phyloP scores from a whole-genome alignment of 345 rosid genomes.

The Pseudoturritis turrita region DNA sequence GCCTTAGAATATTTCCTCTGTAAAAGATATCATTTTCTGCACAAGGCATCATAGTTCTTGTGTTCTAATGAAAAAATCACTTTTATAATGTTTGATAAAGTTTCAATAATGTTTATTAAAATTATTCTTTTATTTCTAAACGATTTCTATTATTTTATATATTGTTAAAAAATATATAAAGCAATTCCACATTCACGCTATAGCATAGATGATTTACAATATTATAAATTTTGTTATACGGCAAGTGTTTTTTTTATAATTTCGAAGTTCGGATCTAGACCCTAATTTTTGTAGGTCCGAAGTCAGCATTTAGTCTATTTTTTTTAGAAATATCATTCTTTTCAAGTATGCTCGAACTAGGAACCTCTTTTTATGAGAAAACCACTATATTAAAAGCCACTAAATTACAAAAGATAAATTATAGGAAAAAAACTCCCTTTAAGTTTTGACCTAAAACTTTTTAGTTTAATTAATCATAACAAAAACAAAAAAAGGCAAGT shows the following conservation, averaged over 20 bases:
- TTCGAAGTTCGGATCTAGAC: no score
- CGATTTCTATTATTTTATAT: background rate
- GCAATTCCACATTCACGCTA: background rate
- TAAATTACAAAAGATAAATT: background rate
- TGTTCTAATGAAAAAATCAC: background rate
- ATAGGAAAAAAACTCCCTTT: no score
- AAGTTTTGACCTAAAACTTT: no score
- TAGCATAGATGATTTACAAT: background rate
- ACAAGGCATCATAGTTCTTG: background rate
- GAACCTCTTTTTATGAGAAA: no score
- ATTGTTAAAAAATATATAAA: background rate
- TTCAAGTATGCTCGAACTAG: no score
- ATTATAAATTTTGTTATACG: background rate
- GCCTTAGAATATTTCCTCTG: slow-evolving; percentile 10
- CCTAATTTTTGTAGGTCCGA: no score
- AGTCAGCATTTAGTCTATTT: no score
- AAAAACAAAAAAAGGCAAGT: background rate
- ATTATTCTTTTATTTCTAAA: background rate
- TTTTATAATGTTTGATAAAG: background rate
- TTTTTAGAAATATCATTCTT: no score
- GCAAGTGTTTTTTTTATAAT: no score
- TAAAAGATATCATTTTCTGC: background rate
- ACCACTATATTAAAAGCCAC: no score
- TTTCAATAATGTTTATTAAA: background rate
- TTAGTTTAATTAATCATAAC: no score